A percentile compares a stretch with the other conserved stretches of the same genome.
Conservation (phyloP, 805 yeast genomes). For the Danielia reshetovae region DNA sequence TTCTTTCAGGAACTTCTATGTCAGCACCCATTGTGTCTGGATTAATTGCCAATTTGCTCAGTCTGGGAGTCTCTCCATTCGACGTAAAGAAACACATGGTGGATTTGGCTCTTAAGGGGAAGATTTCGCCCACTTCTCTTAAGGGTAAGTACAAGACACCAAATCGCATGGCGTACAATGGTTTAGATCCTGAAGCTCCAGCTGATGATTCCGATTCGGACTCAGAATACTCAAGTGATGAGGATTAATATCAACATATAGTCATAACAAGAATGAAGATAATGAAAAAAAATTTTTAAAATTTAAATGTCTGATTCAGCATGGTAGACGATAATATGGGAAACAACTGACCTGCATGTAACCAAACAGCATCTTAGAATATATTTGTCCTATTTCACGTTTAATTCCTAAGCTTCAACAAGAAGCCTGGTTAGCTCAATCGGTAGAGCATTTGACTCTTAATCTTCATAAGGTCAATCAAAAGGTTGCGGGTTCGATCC, state of each 20-base stretch:
- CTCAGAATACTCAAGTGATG: no score
- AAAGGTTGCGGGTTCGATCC: constrained; percentile 25
- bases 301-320: no score
- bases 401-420: no score
- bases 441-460: constrained; percentile 34
- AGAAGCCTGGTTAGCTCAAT: constrained; percentile 22
- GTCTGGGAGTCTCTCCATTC: constrained; percentile 10
- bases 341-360: no score
- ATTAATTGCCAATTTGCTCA: constrained; percentile 14
- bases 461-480: constrained; percentile 24
- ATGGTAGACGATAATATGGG: no score
- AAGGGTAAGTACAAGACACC: constrained; percentile 11
- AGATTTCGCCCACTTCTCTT: constrained; percentile 5
- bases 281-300: no score
- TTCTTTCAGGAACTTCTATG: constrained; percentile 16
- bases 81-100: constrained; percentile 10
- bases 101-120: constrained; percentile 9
- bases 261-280: no score
- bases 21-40: constrained; percentile 16
- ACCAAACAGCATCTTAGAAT: no score
- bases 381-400: no score
- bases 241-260: no score
- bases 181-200: constrained; percentile 11
- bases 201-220: constrained; percentile 2
- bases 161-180: constrained; percentile 15